Conservation (phyloP, 148 eudicot species). For the Chenopodium album region DNA sequence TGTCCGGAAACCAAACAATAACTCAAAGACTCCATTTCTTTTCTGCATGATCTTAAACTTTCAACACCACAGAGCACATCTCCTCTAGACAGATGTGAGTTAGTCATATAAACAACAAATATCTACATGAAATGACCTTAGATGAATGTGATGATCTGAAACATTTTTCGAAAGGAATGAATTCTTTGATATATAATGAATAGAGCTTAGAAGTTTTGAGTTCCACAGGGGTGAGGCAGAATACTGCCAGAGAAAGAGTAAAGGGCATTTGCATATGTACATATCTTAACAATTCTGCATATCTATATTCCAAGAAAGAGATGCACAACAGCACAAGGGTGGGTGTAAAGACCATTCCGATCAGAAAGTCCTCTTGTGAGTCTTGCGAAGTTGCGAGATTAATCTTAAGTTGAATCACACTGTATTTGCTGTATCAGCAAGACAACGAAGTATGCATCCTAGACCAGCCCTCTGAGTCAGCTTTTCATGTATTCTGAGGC, state of each 20-base stretch:
- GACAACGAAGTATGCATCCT: slow-evolving; percentile 86
- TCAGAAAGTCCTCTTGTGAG: background rate
- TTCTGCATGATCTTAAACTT: background rate
- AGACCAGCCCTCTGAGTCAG: slow-evolving; percentile 90
- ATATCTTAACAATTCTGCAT: background rate
- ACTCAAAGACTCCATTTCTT: background rate
- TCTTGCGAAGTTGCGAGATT: slow-evolving; percentile 2
- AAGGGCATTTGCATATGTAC: slow-evolving; percentile 9
- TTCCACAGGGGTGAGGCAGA: background rate
- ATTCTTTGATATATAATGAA: background rate
- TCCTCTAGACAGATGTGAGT: background rate
- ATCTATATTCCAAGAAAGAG: background rate
- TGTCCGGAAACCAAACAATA: no score
- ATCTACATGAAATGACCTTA: background rate
- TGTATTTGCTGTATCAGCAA: slow-evolving; percentile 76
- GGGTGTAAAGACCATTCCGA: background rate
- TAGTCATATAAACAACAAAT: background rate
- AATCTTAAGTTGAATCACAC: slow-evolving; percentile 37
- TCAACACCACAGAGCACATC: background rate
- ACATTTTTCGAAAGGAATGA: background rate
- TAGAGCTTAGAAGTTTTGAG: background rate
- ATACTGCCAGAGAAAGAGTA: background rate
- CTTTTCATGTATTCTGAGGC: slow-evolving; percentile 87
- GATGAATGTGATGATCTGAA: background rate
- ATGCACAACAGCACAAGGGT: background rate